Conservation (phyloP, 2,329 filamentous ascomycete genomes). For the Penicillium sp. region DNA sequence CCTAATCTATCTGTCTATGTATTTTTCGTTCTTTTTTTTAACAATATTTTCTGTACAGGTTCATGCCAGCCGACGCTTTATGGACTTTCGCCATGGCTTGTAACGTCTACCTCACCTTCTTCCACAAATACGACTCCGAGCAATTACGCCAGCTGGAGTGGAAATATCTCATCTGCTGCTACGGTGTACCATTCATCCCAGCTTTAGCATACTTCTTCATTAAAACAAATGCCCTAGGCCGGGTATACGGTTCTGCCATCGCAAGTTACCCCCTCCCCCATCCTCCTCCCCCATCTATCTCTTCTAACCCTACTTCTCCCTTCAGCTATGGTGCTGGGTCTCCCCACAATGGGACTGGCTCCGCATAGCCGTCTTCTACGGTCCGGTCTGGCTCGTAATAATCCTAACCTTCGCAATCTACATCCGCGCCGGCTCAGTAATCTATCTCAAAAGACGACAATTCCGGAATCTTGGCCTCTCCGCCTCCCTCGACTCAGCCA, state of each 20-base stretch:
- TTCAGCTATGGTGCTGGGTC: slow-evolving; percentile 86
- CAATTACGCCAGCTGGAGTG: slow-evolving; percentile 70
- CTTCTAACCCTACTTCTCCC: not conserved
- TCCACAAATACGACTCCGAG: slow-evolving; percentile 69
- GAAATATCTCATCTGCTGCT: slow-evolving; percentile 71
- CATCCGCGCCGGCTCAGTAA: slow-evolving; percentile 43
- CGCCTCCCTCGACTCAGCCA: slow-evolving; percentile 47
- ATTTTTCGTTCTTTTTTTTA: too few relatives aligned
- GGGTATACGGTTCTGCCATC: slow-evolving; percentile 73
- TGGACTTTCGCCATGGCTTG: slow-evolving; percentile 83
- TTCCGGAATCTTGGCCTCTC: slow-evolving; percentile 59
- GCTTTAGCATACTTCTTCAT: slow-evolving; percentile 71
- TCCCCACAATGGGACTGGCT: slow-evolving; percentile 68
- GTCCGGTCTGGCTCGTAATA: slow-evolving; percentile 49
- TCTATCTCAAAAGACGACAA: slow-evolving; percentile 62
- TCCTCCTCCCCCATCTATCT: not conserved
- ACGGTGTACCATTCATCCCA: slow-evolving; percentile 73
- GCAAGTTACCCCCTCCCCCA: slow-evolving; percentile 39
- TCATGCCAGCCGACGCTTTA: slow-evolving; percentile 74
- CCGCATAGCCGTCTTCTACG: slow-evolving; percentile 75
- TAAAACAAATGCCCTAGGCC: slow-evolving; percentile 54
- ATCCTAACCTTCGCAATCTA: slow-evolving; percentile 46
- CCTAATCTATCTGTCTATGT: too few relatives aligned
- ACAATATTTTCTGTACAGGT: too few relatives aligned
- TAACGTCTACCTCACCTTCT: slow-evolving; percentile 83